phyloP scores from a whole-genome alignment of 345 rosid species.

The Microthlaspi erraticum region DNA sequence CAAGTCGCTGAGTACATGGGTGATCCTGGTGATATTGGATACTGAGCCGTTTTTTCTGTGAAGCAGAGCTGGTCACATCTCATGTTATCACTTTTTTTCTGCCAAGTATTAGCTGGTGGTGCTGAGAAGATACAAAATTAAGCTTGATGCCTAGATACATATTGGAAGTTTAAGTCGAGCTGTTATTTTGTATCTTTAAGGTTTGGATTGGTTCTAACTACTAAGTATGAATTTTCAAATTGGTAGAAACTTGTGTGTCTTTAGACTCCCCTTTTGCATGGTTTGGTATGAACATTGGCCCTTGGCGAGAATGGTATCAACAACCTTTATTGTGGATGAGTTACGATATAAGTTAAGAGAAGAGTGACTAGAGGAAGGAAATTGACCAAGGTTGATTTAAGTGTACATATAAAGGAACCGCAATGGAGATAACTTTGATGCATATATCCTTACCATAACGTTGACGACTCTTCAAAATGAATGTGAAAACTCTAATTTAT shows the following conservation, averaged over 20 bases:
- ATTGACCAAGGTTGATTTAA: background rate
- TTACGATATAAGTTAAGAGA: background rate
- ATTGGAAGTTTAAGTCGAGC: background rate
- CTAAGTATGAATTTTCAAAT: background rate
- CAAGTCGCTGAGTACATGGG: slow-evolving; percentile 86
- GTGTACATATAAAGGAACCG: background rate
- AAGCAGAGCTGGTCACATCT: slow-evolving; percentile 1
- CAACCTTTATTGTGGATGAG: background rate
- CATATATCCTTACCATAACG: background rate
- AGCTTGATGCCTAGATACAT: background rate
- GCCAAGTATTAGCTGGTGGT: background rate
- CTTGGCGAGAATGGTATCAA: background rate
- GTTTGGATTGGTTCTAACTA: background rate
- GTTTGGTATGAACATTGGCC: too few relatives aligned
- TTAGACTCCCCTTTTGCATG: background rate
- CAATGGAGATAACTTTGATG: background rate
- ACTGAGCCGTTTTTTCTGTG: slow-evolving; percentile 35
- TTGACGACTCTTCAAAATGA: background rate
- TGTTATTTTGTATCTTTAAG: background rate
- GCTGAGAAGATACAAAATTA: background rate
- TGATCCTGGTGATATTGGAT: slow-evolving; percentile 61
- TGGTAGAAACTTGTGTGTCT: background rate
- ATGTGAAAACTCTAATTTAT: background rate
- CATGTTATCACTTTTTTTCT: background rate
- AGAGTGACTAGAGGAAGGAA: background rate